Conservation (phyloP, 495 filamentous ascomycete species). For the Aspergillus avenaceus region DNA sequence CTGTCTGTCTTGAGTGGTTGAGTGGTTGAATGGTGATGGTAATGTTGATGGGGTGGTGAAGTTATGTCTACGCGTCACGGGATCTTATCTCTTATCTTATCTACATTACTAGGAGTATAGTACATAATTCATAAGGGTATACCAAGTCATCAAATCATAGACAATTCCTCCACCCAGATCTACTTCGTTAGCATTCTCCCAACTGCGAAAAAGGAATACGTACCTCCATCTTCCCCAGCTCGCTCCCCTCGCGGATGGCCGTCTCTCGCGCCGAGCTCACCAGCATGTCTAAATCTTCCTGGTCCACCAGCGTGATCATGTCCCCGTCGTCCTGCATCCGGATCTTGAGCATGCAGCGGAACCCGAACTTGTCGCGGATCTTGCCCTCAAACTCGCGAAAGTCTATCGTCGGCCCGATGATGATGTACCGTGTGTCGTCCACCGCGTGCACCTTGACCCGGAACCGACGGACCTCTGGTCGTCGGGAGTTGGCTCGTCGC, state of each 20-base stretch:
- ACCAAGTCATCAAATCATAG: slow-evolving; percentile 25
- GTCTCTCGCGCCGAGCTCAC: slow-evolving; percentile 60
- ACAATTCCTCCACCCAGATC: slow-evolving; percentile 64
- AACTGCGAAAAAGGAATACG: slow-evolving; percentile 27
- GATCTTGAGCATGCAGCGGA: slow-evolving; percentile 68
- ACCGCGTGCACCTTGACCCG: slow-evolving; percentile 82
- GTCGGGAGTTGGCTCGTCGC: slow-evolving; percentile 25
- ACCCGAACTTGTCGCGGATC: slow-evolving; percentile 79
- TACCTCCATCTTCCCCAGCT: slow-evolving; percentile 96
- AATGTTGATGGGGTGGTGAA: too few relatives aligned
- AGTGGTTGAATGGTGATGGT: too few relatives aligned
- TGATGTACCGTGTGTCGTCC: slow-evolving; percentile 92
- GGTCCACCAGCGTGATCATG: slow-evolving; percentile 94
- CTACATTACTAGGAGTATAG: too few relatives aligned
- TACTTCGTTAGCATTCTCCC: slow-evolving; percentile 23
- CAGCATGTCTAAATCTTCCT: slow-evolving; percentile 90
- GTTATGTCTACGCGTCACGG: too few relatives aligned
- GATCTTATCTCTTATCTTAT: too few relatives aligned
- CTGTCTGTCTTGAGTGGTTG: background rate
- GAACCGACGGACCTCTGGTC: slow-evolving; percentile 54
- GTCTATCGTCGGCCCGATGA: slow-evolving; percentile 68
- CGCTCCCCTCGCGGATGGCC: slow-evolving; percentile 68
- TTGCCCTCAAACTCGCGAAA: slow-evolving; percentile 71
- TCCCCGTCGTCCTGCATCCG: slow-evolving; percentile 85
- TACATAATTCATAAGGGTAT: slow-evolving; percentile 18